phyloP scores from a whole-genome alignment of 2,329 filamentous ascomycete species.

The Zymoseptoria tritici region DNA sequence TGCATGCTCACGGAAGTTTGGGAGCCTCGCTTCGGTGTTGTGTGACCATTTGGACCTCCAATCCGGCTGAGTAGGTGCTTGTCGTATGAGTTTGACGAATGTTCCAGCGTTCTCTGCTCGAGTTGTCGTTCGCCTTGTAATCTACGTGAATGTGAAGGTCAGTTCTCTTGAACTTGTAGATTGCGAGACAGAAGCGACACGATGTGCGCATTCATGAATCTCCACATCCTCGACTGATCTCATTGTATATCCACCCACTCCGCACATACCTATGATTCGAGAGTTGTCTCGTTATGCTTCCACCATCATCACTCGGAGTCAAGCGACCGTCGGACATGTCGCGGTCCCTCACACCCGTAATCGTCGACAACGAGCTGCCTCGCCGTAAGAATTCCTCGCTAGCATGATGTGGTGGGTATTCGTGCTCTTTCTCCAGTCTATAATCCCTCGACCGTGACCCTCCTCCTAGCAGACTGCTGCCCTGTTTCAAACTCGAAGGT shows the following conservation, averaged over 20 bases:
- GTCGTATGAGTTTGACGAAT: conserved; percentile 56
- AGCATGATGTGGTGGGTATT: conserved; percentile 18
- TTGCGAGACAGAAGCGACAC: background rate
- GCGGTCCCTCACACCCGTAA: conserved; percentile 23
- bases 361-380: conserved; percentile 34
- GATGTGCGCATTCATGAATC: background rate
- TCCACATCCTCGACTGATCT: background rate
- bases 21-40: conserved; percentile 44
- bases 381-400: conserved; percentile 28
- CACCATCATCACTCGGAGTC: conserved; percentile 26
- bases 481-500: conserved; percentile 40
- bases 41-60: conserved; percentile 44
- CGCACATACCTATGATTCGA: conserved; percentile 38
- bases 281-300: conserved; percentile 25
- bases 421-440: conserved; percentile 22
- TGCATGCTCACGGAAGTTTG: conserved; percentile 23
- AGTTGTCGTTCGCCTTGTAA: conserved; percentile 54
- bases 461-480: conserved; percentile 36
- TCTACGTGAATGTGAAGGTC: conserved; percentile 30
- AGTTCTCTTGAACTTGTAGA: background rate
- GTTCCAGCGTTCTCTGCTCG: conserved; percentile 50
- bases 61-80: conserved; percentile 56
- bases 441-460: conserved; percentile 11
- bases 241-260: background rate
- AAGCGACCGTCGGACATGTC: conserved; percentile 23